These are phyloP conservation scores for Mycena floridula DNA, from an alignment of 768 basidiomycete genomes.

Conservation along the genomic window DNA sequence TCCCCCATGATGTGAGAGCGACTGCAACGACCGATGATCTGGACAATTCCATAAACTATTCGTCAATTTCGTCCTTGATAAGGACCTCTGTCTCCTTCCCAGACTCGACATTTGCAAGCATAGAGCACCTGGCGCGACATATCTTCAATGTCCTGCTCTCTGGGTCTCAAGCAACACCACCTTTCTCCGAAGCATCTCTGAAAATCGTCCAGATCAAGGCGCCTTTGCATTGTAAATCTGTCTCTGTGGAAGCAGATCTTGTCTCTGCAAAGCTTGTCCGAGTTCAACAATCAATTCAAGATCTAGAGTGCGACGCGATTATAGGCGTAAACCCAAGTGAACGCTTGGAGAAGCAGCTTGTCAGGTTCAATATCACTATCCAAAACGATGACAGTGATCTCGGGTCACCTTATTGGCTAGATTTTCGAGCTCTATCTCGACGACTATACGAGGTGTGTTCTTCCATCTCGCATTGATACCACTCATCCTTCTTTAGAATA, in stretches of 20 bases:
- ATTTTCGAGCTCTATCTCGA: constrained; percentile 3
- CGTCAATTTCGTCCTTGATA: constrained; percentile 30
- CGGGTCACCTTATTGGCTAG: constrained; percentile 11
- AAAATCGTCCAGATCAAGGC: constrained; percentile 42
- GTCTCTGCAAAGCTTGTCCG: constrained; percentile 15
- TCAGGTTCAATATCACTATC: constrained; percentile 38
- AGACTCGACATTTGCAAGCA: constrained; percentile 26
- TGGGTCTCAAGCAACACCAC: constrained; percentile 19
- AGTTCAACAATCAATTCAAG: constrained; percentile 22
- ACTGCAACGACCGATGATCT: constrained; percentile 52
- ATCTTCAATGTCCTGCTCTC: constrained; percentile 33
- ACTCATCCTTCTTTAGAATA: constrained; percentile 28
- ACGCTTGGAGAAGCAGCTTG: constrained; percentile 54
- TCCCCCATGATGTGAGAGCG: constrained; percentile 42
- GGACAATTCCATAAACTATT: constrained; percentile 60
- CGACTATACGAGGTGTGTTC: constrained; percentile 24
- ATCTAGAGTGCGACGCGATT: constrained; percentile 46
- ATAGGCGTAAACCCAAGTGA: constrained; percentile 69
- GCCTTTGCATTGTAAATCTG: constrained; percentile 42
- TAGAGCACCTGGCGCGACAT: constrained; percentile 40
- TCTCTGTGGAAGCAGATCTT: constrained; percentile 28
- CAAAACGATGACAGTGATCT: constrained; percentile 15
- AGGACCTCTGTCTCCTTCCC: constrained; percentile 19
- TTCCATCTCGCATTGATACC: neutral
- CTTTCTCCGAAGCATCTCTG: constrained; percentile 29